Evolutionary conservation across 768 basidiomycete genomes (phyloP).

Genomic region (Trichaptum fuscoviolaceum): DNA sequence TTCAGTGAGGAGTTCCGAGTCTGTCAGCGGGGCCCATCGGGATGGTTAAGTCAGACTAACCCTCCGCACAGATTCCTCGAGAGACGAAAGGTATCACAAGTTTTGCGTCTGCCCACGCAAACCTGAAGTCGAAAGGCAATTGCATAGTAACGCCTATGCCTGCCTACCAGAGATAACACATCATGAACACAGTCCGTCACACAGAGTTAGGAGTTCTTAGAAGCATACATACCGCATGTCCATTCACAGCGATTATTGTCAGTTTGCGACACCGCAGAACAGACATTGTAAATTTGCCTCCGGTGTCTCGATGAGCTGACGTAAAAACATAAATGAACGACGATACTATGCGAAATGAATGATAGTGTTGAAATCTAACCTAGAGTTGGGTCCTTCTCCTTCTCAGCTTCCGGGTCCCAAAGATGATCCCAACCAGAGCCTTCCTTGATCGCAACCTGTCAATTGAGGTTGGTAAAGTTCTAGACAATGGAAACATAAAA

Average conservation of each 20-base stretch:
- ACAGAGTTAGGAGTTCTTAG: neutral
- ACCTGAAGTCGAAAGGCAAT: conserved; percentile 48
- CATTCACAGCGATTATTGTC: conserved; percentile 46
- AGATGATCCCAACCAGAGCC: conserved; percentile 39
- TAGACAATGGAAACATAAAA: neutral
- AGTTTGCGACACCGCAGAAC: conserved; percentile 52
- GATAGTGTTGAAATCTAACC: neutral
- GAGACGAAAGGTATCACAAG: conserved; percentile 45
- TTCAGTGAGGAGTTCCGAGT: neutral
- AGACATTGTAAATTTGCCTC: conserved; percentile 41
- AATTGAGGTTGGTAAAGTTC: neutral
- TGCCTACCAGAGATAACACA: conserved; percentile 23
- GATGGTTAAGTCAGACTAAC: conserved; percentile 18
- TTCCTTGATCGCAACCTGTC: conserved; percentile 38
- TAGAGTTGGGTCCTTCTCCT: conserved; percentile 44
- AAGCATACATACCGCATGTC: conserved; percentile 36
- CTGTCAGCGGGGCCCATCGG: neutral
- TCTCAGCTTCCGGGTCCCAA: conserved; percentile 32
- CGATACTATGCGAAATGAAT: neutral
- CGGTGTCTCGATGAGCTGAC: conserved; percentile 45
- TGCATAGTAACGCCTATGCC: conserved; percentile 48
- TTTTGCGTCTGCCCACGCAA: conserved; percentile 47
- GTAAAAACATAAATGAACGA: neutral
- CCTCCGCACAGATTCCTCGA: conserved; percentile 45
- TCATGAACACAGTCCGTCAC: neutral